Conservation (phyloP, 352 stramenopile genomes). For the Globisporangium apiculatum region DNA sequence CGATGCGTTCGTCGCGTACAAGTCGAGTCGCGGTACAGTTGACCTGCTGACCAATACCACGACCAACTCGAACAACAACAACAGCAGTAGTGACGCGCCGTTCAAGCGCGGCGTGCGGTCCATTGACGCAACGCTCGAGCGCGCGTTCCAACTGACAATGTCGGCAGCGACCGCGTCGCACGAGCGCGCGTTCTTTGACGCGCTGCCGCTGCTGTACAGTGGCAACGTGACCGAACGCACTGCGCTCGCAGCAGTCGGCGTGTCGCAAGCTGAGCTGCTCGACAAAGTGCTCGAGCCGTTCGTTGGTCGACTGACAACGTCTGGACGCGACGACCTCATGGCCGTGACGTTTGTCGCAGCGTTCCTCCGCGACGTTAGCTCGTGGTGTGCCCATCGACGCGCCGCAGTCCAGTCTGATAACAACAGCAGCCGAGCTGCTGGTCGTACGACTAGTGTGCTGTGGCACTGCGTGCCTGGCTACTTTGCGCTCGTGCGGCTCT, state of each 20-base stretch:
- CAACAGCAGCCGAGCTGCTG: background rate
- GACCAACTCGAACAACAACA: background rate
- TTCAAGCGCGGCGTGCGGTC: conserved; percentile 29
- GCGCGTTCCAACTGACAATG: conserved; percentile 41
- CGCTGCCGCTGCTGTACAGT: conserved; percentile 46
- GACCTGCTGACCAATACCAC: conserved; percentile 14
- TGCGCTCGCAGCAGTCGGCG: conserved; percentile 26
- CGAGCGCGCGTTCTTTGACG: conserved; percentile 46
- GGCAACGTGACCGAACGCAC: conserved; percentile 38
- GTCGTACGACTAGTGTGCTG: conserved; percentile 21
- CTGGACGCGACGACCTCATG: conserved; percentile 55
- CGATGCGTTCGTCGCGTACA: conserved; percentile 39
- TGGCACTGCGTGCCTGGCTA: conserved; percentile 82
- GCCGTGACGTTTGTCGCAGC: conserved; percentile 64
- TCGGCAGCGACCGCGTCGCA: conserved; percentile 29
- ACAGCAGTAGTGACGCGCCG: conserved; percentile 7
- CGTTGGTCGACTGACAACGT: conserved; percentile 42
- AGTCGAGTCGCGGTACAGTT: conserved; percentile 31
- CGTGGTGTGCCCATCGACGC: conserved; percentile 40
- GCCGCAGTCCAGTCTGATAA: background rate
- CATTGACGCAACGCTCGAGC: conserved; percentile 27
- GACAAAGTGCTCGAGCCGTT: conserved; percentile 44
- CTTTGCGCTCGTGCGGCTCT: conserved; percentile 58
- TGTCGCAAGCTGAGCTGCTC: conserved; percentile 34
- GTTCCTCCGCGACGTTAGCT: conserved; percentile 50